phyloP scores from a whole-genome alignment of 2,329 filamentous ascomycete genomes.

The Diaporthe vaccinii region DNA sequence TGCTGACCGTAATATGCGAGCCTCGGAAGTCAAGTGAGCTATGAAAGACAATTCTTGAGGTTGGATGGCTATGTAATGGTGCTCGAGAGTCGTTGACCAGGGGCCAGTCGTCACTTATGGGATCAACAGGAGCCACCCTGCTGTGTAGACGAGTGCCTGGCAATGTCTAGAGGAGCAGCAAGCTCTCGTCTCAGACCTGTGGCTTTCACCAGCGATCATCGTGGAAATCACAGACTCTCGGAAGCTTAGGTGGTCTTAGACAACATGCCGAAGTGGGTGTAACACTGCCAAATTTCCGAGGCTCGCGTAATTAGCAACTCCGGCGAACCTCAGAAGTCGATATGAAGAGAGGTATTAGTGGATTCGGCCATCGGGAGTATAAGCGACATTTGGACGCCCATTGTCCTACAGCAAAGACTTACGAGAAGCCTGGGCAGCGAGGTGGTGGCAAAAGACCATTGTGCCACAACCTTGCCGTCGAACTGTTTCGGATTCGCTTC shows the following conservation, averaged over 20 bases:
- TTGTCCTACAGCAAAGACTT: not conserved
- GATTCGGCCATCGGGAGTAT: not conserved
- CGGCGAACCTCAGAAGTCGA: not conserved
- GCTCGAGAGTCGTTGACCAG: not conserved
- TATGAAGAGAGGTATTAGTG: not conserved
- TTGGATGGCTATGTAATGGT: too few relatives aligned
- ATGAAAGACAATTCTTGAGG: not conserved
- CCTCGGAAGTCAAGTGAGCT: not conserved
- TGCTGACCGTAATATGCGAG: not conserved
- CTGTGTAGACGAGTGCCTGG: not conserved
- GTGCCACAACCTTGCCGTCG: not conserved
- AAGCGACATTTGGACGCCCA: slow-evolving; percentile 12
- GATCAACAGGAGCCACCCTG: not conserved
- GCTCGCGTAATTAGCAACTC: not conserved
- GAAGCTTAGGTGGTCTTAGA: not conserved
- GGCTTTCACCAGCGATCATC: not conserved
- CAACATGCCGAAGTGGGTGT: not conserved
- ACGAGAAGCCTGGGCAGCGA: not conserved
- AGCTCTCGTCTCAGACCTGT: not conserved
- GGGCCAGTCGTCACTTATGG: not conserved
- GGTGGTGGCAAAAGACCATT: not conserved
- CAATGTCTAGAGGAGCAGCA: not conserved
- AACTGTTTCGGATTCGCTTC: not conserved
- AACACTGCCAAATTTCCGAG: not conserved
- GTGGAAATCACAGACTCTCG: not conserved